phyloP scores from a whole-genome alignment of 176 grass and related monocot genomes.

The Secale cereale region DNA sequence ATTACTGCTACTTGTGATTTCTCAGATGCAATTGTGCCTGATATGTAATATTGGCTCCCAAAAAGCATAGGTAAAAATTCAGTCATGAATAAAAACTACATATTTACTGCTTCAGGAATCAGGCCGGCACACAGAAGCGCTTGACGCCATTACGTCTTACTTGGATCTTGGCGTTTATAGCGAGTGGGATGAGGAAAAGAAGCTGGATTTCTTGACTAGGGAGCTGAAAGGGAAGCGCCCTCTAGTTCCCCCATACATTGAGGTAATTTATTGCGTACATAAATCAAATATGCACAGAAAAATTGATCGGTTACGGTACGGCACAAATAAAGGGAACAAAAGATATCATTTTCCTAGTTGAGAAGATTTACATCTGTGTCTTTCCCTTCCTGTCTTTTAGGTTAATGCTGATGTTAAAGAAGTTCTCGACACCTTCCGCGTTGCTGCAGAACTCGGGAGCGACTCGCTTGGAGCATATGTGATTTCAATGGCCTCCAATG shows the following conservation, averaged over 20 bases:
- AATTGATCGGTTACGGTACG: no score
- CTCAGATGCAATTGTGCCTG: not conserved
- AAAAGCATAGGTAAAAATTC: slow-evolving; percentile 13
- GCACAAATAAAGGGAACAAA: not conserved
- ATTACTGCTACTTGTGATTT: not conserved
- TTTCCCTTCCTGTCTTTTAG: slow-evolving; percentile 34
- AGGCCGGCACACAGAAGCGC: slow-evolving; percentile 75
- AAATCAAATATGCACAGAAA: not conserved
- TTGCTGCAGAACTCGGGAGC: slow-evolving; percentile 82
- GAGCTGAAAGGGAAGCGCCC: slow-evolving; percentile 95
- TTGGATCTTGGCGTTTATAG: slow-evolving; percentile 90
- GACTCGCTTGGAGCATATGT: slow-evolving; percentile 90
- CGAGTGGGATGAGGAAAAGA: slow-evolving; percentile 86
- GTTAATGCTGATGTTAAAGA: slow-evolving; percentile 76
- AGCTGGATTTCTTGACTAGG: slow-evolving; percentile 73
- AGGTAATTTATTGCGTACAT: slow-evolving; percentile 35
- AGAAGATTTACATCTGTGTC: slow-evolving; percentile 1
- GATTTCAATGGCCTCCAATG: slow-evolving; percentile 98
- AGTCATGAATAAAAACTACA: not conserved
- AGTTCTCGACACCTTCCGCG: slow-evolving; percentile 85
- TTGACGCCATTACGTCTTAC: slow-evolving; percentile 75
- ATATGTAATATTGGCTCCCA: not conserved
- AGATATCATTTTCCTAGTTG: not conserved
- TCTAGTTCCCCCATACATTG: slow-evolving; percentile 66
- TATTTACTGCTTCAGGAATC: slow-evolving; percentile 50